Percentiles rank a stretch among this genome's conserved stretches.
Conservation (phyloP, 805 yeast genomes). For the Zygoascus biomembranicola region DNA sequence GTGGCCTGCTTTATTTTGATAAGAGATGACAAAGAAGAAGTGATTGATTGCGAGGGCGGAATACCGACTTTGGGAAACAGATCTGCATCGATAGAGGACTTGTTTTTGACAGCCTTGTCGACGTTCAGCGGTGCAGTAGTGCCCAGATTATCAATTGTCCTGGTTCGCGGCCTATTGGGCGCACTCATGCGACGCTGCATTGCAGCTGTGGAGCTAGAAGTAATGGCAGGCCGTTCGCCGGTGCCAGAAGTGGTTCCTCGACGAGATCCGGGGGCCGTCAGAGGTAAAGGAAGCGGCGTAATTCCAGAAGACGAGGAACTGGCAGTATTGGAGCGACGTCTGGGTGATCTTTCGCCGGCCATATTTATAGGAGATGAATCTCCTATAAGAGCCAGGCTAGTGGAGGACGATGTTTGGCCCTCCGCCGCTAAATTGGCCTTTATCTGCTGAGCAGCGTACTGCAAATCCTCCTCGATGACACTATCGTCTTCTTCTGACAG, state of each 20-base stretch:
- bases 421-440: constrained; percentile 9
- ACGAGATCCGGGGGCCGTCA: not conserved
- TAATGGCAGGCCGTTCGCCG: not conserved
- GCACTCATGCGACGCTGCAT: constrained; percentile 6
- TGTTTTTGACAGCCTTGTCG: not conserved
- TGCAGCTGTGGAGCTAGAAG: not conserved
- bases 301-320: not conserved
- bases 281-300: not conserved
- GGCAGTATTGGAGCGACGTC: not conserved
- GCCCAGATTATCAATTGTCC: not conserved
- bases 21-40: constrained; percentile 19
- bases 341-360: not conserved
- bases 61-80: constrained; percentile 1
- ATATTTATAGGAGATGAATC: not conserved
- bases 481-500: constrained; percentile 34
- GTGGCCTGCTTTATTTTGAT: constrained; percentile 24
- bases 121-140: not conserved
- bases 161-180: not conserved
- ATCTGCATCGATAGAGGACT: not conserved
- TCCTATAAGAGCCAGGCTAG: not conserved
- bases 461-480: constrained; percentile 35
- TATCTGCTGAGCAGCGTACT: constrained; percentile 28
- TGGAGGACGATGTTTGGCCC: not conserved
- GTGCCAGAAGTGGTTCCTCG: not conserved
- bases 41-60: not conserved